A percentile compares a stretch with the other conserved stretches of the same genome.
These are phyloP conservation scores for Russula sp. DNA, from an alignment of 768 basidiomycete species.

Conservation along the genomic window DNA sequence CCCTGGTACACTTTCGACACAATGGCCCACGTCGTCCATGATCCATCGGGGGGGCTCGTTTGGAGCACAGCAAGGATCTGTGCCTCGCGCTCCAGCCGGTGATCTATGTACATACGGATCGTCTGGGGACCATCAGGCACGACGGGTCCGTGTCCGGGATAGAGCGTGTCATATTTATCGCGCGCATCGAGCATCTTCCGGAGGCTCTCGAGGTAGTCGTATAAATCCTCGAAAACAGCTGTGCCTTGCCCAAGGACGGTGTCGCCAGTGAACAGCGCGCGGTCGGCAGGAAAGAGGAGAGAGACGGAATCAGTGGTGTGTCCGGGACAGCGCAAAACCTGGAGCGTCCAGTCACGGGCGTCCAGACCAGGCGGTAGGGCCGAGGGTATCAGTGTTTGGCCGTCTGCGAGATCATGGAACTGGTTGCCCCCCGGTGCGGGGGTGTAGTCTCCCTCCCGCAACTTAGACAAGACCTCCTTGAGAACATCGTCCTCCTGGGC, in stretches of 20 bases:
- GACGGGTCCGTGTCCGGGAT: constrained; percentile 86
- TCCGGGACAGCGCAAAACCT: constrained; percentile 79
- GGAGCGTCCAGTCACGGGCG: constrained; percentile 33
- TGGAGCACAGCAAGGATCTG: constrained; percentile 58
- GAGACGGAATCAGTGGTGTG: constrained; percentile 85
- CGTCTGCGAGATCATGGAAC: constrained; percentile 54
- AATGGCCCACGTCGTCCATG: constrained; percentile 60
- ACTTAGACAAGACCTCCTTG: constrained; percentile 34
- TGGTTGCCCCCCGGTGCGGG: constrained; percentile 35
- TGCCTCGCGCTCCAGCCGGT: constrained; percentile 73
- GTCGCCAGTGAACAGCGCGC: constrained; percentile 83
- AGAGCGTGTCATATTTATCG: constrained; percentile 44
- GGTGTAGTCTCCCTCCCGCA: constrained; percentile 40
- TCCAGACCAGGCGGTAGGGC: constrained; percentile 7
- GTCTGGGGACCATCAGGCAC: constrained; percentile 52
- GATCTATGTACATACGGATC: constrained; percentile 67
- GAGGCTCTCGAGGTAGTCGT: constrained; percentile 59
- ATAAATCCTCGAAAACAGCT: constrained; percentile 80
- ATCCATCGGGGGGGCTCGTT: constrained; percentile 27
- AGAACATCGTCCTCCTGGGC: constrained; percentile 31
- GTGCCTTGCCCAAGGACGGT: constrained; percentile 88
- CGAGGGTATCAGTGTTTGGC: constrained; percentile 41
- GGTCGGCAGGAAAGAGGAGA: constrained; percentile 60
- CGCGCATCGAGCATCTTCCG: constrained; percentile 39
- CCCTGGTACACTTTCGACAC: constrained; percentile 60